Percentiles rank a stretch among this genome's conserved stretches.
These are phyloP conservation scores for Euphorbia peplus DNA, from an alignment of 345 rosid species.

Conservation along the genomic window DNA sequence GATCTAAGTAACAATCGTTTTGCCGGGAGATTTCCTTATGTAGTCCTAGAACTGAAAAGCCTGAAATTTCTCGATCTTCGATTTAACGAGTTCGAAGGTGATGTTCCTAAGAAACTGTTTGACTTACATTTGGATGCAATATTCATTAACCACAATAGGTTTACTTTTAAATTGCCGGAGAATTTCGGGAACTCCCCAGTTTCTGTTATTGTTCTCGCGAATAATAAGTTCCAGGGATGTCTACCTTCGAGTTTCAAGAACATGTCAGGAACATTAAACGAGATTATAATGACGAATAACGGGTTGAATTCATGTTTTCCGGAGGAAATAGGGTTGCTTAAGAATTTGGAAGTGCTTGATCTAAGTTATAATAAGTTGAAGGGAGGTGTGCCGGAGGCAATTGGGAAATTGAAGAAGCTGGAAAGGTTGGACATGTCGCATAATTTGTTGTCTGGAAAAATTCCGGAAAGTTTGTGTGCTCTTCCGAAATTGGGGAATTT, in stretches of 20 bases:
- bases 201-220: conserved; percentile 62
- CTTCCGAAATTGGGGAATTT: conserved; percentile 59
- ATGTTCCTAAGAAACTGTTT: conserved; percentile 53
- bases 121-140: conserved; percentile 74
- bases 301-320: conserved; percentile 68
- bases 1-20: conserved; percentile 32
- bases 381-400: conserved; percentile 51
- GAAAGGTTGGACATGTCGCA: conserved; percentile 56
- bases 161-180: conserved; percentile 53
- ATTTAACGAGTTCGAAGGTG: conserved; percentile 83
- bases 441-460: conserved; percentile 57
- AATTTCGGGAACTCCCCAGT: conserved; percentile 73
- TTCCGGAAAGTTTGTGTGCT: conserved; percentile 49
- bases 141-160: conserved; percentile 70
- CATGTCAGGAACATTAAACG: conserved; percentile 66
- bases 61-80: conserved; percentile 78
- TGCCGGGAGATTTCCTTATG: conserved; percentile 54
- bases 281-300: conserved; percentile 56
- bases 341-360: conserved; percentile 63
- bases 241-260: conserved; percentile 57
- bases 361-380: conserved; percentile 53
- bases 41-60: conserved; percentile 53
- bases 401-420: conserved; percentile 50
- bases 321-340: conserved; percentile 43
- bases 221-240: conserved; percentile 68